phyloP scores from a whole-genome alignment of 345 rosid genomes.

The Populus ilicifolia region DNA sequence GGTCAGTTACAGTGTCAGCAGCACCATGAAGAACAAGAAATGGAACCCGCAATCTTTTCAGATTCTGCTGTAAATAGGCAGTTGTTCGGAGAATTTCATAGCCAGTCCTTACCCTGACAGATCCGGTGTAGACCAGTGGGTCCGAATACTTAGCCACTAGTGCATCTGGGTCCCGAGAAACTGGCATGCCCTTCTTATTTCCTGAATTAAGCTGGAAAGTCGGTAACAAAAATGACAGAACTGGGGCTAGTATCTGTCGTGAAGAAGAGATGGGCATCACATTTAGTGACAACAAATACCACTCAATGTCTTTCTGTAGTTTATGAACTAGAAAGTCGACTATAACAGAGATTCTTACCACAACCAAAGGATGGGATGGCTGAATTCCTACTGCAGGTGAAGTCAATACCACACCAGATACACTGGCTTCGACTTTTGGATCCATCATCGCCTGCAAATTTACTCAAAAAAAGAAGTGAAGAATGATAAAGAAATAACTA shows the following conservation, averaged over 20 bases:
- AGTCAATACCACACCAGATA: slow-evolving; percentile 26
- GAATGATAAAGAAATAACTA: not conserved
- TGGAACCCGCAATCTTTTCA: slow-evolving; percentile 17
- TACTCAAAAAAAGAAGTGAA: not conserved
- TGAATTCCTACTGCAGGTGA: slow-evolving; percentile 35
- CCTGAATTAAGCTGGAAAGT: slow-evolving; percentile 24
- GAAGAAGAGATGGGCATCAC: not conserved
- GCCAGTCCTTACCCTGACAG: slow-evolving; percentile 29
- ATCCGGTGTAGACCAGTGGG: slow-evolving; percentile 29
- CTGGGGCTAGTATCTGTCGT: slow-evolving; percentile 26
- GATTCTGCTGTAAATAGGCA: slow-evolving; percentile 23
- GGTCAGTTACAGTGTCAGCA: slow-evolving; percentile 32
- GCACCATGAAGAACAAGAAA: slow-evolving; percentile 29
- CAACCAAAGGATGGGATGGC: slow-evolving; percentile 33
- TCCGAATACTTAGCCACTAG: slow-evolving; percentile 29
- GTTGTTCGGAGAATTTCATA: slow-evolving; percentile 27
- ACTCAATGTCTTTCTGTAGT: not conserved
- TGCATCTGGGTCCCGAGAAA: slow-evolving; percentile 31
- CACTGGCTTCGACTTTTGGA: slow-evolving; percentile 21
- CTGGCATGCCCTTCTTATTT: slow-evolving; percentile 28
- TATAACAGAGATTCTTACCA: slow-evolving; percentile 6
- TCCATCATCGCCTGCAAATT: slow-evolving; percentile 25
- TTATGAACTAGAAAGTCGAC: not conserved
- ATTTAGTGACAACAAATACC: not conserved
- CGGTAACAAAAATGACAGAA: slow-evolving; percentile 24